Percentiles rank a stretch among this genome's conserved stretches.
These are phyloP conservation scores for Extremus antarcticus DNA, from an alignment of 495 filamentous ascomycete genomes.

Conservation along the genomic window DNA sequence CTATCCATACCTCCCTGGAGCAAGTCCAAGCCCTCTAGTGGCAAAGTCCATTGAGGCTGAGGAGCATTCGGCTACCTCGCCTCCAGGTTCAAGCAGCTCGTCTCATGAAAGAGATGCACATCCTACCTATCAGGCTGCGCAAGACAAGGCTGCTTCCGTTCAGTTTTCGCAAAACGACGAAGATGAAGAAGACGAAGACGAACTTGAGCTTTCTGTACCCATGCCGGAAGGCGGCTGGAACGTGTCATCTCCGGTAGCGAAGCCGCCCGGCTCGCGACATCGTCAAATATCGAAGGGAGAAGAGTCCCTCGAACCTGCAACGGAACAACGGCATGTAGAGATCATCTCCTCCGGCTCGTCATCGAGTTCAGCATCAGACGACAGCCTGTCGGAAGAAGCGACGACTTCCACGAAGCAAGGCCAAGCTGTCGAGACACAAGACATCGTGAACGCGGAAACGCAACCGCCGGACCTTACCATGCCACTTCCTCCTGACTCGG, in stretches of 20 bases:
- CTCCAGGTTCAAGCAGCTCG: too few species aligned
- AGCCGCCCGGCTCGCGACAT: not conserved
- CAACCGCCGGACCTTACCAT: slow-evolving; percentile 19
- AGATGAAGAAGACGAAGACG: not conserved
- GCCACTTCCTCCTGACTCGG: slow-evolving; percentile 15
- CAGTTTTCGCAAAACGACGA: not conserved
- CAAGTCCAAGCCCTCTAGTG: too few species aligned
- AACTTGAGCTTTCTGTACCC: not conserved
- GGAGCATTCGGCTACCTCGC: too few species aligned
- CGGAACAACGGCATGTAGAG: not conserved
- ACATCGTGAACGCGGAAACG: slow-evolving; percentile 21
- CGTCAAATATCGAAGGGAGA: not conserved
- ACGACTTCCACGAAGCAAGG: not conserved
- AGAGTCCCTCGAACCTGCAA: not conserved
- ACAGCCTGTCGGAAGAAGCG: not conserved
- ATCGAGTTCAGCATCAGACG: not conserved
- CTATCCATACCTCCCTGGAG: too few species aligned
- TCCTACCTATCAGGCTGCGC: too few species aligned
- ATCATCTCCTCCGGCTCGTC: not conserved
- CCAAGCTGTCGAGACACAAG: slow-evolving; percentile 16
- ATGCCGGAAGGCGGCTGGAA: not conserved
- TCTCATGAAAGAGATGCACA: too few species aligned
- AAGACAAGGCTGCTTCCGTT: not conserved
- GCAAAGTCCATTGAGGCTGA: too few species aligned
- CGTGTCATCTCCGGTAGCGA: not conserved